Conservation (phyloP, 2,329 filamentous ascomycete genomes). For the Pseudogymnoascus sp. region DNA sequence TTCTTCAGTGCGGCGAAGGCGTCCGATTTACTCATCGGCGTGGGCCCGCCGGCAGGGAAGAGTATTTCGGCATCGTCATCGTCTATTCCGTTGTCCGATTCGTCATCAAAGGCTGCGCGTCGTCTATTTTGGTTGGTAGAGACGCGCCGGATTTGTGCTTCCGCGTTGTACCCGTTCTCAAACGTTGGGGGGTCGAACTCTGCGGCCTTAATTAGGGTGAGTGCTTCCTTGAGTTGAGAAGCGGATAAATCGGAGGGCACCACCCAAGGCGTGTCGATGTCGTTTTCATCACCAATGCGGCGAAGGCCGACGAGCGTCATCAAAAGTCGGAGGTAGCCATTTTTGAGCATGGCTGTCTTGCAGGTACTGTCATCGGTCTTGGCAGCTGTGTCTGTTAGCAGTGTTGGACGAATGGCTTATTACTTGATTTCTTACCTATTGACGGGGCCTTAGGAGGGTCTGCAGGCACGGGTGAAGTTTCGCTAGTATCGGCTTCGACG, state of each 20-base stretch:
- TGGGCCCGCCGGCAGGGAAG: constrained; percentile 63
- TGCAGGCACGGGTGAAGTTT: constrained; percentile 23
- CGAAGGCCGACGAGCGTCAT: constrained; percentile 68
- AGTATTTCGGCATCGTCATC: constrained; percentile 45
- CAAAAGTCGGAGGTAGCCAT: constrained; percentile 76
- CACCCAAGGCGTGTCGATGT: constrained; percentile 70
- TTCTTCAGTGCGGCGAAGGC: constrained; percentile 49
- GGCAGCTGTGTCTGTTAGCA: constrained; percentile 24
- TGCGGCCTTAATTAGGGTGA: constrained; percentile 66
- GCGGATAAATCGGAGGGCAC: constrained; percentile 59
- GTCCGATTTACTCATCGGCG: constrained; percentile 44
- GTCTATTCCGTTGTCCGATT: constrained; percentile 53
- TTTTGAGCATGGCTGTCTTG: constrained; percentile 74
- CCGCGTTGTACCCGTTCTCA: constrained; percentile 59
- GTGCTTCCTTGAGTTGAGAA: constrained; percentile 55
- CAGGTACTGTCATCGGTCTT: constrained; percentile 53
- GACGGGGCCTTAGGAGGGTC: constrained; percentile 36
- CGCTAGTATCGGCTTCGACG: constrained; percentile 32
- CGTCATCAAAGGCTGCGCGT: constrained; percentile 60
- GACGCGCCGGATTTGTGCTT: constrained; percentile 71
- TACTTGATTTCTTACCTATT: constrained; percentile 40
- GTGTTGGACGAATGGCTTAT: constrained; percentile 1
- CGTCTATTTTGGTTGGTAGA: constrained; percentile 39
- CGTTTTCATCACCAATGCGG: constrained; percentile 47
- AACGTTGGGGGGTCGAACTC: constrained; percentile 72